A percentile compares a stretch with the other conserved stretches of the same genome.
These are phyloP conservation scores for Sisymbrium altissimum DNA, from an alignment of 345 rosid species.

Conservation along the genomic window DNA sequence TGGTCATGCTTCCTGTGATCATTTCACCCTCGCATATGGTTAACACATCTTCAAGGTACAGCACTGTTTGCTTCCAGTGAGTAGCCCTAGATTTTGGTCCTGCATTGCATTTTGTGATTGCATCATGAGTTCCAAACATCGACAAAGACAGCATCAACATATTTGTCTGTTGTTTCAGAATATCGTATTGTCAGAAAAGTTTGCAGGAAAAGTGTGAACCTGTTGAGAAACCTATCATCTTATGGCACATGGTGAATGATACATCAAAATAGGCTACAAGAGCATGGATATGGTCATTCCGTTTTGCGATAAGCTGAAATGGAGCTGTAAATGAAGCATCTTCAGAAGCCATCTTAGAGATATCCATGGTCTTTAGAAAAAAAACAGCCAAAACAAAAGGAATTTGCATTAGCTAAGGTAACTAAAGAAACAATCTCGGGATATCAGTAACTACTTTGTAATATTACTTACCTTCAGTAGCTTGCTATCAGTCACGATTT, in stretches of 20 bases:
- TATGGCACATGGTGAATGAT: constrained; percentile 84
- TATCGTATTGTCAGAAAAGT: background rate
- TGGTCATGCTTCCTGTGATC: constrained; percentile 75
- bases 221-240: constrained; percentile 90
- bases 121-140: background rate
- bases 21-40: constrained; percentile 86
- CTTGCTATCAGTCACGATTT: constrained; percentile 76
- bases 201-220: constrained; percentile 39
- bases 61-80: constrained; percentile 94
- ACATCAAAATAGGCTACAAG: constrained; percentile 95
- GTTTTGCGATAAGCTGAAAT: constrained; percentile 76
- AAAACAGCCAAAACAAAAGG: background rate
- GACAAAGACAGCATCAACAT: no score
- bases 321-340: constrained; percentile 92
- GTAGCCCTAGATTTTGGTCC: constrained; percentile 75
- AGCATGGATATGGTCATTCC: constrained; percentile 89
- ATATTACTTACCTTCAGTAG: constrained; percentile 60
- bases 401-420: constrained; percentile 6
- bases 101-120: constrained; percentile 23
- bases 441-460: background rate
- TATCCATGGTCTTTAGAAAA: constrained; percentile 81
- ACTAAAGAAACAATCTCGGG: background rate
- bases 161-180: no score
- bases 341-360: constrained; percentile 84
- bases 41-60: constrained; percentile 85